Base-by-base conservation (phyloP, 2,329 filamentous ascomycete species). In the Hypoxylon sp. region DNA sequence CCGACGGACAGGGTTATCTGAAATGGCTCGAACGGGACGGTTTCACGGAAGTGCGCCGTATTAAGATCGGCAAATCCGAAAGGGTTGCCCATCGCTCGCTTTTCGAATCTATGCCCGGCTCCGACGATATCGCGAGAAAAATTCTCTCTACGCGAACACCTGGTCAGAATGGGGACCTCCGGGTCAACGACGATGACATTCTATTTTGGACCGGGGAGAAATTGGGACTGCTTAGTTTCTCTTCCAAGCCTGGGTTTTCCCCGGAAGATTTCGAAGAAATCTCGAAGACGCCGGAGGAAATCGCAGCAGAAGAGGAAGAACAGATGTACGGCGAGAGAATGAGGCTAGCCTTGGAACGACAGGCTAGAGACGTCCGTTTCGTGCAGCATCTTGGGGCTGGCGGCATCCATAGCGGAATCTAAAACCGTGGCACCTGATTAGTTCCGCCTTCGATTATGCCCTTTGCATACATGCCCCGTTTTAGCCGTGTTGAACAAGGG, bases 11-110 rank as follows among this genome's bases (percentile, higher is more conserved):
- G 22, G 95, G 95, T 0, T 88, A 90, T 52, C 78, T 98, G 67
- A 95, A 93, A 76, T 98, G 95, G 94, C 88, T 96, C 45, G 95
- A 98, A 78, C 85, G 94, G 33, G 93, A 97, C 73, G 93, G 92
- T 0, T 82, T 84, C 64, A 89, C 86, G 4, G 86, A 89, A 70
- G 84, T 85, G 42, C 81, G 87, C 51, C 78, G 80, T 66, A 80
- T 83, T 65, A 83, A 80, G 69, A 84, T 90, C 26, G 86, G 87
- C 1, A 82, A 87, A 62, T 85, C 84, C 71, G 83, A 86, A 64
- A 73, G 77, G 49, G 75, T 79, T 24, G 79, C 80, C 44, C 79
- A 80, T 7, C 76, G 78, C 7, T 86, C 83, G 8, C 79, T 86
- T 24, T 89, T 86, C 73, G 81, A 78, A 24, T 82, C 78, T 28